Percentiles rank a stretch among this genome's conserved stretches.
phyloP scores from a whole-genome alignment of 164 flowering plant genomes.

The Magnolia changhungtana region DNA sequence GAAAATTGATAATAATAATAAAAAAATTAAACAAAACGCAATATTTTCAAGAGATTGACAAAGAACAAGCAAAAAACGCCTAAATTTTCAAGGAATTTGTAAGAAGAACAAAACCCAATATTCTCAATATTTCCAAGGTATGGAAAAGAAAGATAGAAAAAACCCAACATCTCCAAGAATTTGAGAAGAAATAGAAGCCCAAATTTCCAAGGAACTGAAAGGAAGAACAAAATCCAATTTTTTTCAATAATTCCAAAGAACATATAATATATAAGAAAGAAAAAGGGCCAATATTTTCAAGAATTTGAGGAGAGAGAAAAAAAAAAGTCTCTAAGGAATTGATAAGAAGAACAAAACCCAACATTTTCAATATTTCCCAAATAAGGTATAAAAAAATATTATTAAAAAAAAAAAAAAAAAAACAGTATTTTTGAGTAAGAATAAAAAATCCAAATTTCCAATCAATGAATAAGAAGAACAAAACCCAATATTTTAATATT shows the following conservation, averaged over 20 bases:
- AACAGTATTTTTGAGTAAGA: too few species aligned
- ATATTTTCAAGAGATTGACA: background rate
- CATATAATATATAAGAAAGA: background rate
- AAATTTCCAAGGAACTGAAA: background rate
- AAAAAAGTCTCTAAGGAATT: background rate
- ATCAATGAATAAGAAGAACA: too few species aligned
- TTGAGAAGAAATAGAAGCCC: background rate
- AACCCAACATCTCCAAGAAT: background rate
- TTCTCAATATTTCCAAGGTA: background rate
- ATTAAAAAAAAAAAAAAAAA: too few species aligned
- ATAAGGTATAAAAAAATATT: too few species aligned
- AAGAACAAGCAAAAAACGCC: background rate
- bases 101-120: slow-evolving; percentile 1
- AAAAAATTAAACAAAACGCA: background rate
- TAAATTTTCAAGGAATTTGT: background rate
- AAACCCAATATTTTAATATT: too few species aligned
- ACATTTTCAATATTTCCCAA: background rate
- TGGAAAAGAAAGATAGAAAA: background rate
- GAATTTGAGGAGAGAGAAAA: background rate
- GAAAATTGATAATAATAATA: background rate
- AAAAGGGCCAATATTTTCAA: background rate
- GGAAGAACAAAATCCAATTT: background rate
- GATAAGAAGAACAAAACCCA: background rate
- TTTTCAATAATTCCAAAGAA: background rate
- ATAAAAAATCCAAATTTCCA: background rate